Evolutionary conservation across 352 stramenopile species (phyloP).

Genomic region (Pythium biforme): DNA sequence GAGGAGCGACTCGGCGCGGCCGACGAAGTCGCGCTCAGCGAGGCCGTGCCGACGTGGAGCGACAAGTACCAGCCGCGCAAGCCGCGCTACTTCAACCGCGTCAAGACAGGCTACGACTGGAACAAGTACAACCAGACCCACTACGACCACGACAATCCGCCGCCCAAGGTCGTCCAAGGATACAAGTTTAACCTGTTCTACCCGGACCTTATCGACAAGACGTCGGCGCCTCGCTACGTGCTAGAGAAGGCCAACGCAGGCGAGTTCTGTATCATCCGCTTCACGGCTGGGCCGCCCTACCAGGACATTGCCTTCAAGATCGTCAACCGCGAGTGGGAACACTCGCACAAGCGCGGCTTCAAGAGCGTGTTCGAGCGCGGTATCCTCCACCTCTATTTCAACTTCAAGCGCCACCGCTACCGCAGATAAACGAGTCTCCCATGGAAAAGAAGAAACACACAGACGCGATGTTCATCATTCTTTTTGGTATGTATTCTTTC

Average conservation of each 20-base stretch:
- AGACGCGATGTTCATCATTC: background rate
- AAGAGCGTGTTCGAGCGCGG: conserved; percentile 98
- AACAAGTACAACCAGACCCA: conserved; percentile 99
- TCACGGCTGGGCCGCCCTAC: conserved; percentile 97
- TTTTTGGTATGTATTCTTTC: no score
- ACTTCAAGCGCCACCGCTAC: conserved; percentile 98
- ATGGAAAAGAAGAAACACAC: background rate
- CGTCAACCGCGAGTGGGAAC: conserved; percentile 99
- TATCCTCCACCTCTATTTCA: conserved; percentile 98
- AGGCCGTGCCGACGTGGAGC: conserved; percentile 82
- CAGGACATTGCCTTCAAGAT: conserved; percentile 99
- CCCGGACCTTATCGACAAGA: conserved; percentile 98
- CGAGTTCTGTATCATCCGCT: conserved; percentile 98
- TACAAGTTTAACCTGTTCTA: conserved; percentile 99
- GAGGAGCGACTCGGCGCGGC: conserved; percentile 85
- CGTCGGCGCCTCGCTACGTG: conserved; percentile 93
- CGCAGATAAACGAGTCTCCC: conserved; percentile 73
- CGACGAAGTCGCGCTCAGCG: conserved; percentile 88
- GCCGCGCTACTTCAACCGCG: conserved; percentile 98
- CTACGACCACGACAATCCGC: conserved; percentile 99
- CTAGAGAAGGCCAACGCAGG: conserved; percentile 91
- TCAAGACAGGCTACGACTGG: conserved; percentile 99
- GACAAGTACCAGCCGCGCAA: conserved; percentile 98
- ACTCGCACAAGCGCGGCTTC: conserved; percentile 96
- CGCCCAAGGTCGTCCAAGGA: conserved; percentile 99